Evolutionary conservation across 2,329 filamentous ascomycete genomes (phyloP), one percentile per base, ranked within the genome.

Genomic region (Colletotrichum graminicola): DNA sequence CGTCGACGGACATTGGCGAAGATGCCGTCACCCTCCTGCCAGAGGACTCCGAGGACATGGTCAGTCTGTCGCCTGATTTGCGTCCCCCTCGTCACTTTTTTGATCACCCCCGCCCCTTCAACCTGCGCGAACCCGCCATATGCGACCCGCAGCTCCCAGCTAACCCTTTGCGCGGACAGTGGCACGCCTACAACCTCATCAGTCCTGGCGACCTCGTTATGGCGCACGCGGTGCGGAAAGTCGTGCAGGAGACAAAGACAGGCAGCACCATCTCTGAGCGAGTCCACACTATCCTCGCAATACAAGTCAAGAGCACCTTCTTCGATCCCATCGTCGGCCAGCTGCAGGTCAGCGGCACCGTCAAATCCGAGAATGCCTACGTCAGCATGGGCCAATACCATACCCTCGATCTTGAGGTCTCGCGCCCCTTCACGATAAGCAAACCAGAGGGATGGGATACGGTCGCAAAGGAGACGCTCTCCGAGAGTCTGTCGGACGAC

Each of bases 391-490:
- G 88, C 62, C 84, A 88, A 72, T 85, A 89, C 76, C 88, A 90
- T 77, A 90, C 88, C 1, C 84, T 90, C 74, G 95, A 98, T 75
- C 87, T 99, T 56, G 95, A 98, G 79, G 86, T 97, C 69, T 91
- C 96, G 77, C 89, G 95, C 52, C 91, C 94, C 62, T 98, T 98
- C 76, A 95, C 93, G 8, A 80, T 99, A 10, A 92, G 94, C 83
- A 98, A 98, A 82, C 88, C 89, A 49, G 84, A 90, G 14, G 73
- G 73, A 52, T 99, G 96, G 96, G 96, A 99, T 81, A 95, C 92
- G 75, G 91, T 99, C 14, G 93, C 95, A 4, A 84, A 92, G 59
- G 91, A 93, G 71, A 92, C 93, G 56, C 87, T 99, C 14, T 86
- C 89, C 67, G 94, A 97, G 79, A 92, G 94, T 0, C 87, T 95